Evolutionary conservation across 2,329 filamentous ascomycete species (phyloP).

Genomic region (Nakataea oryzae): DNA sequence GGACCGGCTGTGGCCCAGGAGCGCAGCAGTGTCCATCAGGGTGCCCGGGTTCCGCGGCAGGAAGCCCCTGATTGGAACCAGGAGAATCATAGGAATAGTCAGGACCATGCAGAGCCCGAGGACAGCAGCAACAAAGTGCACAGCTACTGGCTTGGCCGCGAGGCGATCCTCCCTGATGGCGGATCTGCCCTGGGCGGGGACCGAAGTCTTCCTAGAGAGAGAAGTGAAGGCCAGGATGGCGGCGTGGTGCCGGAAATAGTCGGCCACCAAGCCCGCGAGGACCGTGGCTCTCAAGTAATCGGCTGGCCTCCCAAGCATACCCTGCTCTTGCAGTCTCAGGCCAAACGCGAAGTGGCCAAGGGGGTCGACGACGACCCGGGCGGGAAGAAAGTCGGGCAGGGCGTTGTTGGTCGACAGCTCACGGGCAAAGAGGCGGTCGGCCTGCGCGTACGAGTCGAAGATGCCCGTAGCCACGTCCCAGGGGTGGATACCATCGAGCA

Average conservation of each 20-base stretch:
- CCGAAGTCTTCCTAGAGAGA: slow-evolving; percentile 6
- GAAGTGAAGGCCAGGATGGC: slow-evolving; percentile 20
- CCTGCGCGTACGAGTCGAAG: slow-evolving; percentile 11
- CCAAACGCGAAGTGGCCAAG: slow-evolving; percentile 22
- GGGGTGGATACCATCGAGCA: slow-evolving; percentile 11
- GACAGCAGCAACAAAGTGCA: slow-evolving; percentile 19
- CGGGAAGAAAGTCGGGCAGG: background rate
- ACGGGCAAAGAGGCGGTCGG: background rate
- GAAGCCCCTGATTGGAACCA: slow-evolving; percentile 20
- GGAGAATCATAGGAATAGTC: slow-evolving; percentile 9
- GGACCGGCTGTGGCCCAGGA: slow-evolving; percentile 23
- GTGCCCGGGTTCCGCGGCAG: slow-evolving; percentile 23
- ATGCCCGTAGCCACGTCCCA: slow-evolving; percentile 16
- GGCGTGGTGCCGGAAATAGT: slow-evolving; percentile 23
- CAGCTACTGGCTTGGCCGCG: slow-evolving; percentile 16
- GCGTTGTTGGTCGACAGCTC: background rate
- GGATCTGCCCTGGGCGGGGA: slow-evolving; percentile 8
- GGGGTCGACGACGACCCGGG: slow-evolving; percentile 17
- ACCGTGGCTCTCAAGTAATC: slow-evolving; percentile 13
- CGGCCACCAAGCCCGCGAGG: slow-evolving; percentile 15
- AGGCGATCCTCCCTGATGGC: slow-evolving; percentile 18
- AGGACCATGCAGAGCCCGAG: slow-evolving; percentile 17
- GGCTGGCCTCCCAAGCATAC: slow-evolving; percentile 9
- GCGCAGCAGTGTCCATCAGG: slow-evolving; percentile 22
- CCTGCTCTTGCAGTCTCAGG: slow-evolving; percentile 13